phyloP scores from a whole-genome alignment of 2,329 filamentous ascomycete species.

The Lecanoromycetidae sp. region DNA sequence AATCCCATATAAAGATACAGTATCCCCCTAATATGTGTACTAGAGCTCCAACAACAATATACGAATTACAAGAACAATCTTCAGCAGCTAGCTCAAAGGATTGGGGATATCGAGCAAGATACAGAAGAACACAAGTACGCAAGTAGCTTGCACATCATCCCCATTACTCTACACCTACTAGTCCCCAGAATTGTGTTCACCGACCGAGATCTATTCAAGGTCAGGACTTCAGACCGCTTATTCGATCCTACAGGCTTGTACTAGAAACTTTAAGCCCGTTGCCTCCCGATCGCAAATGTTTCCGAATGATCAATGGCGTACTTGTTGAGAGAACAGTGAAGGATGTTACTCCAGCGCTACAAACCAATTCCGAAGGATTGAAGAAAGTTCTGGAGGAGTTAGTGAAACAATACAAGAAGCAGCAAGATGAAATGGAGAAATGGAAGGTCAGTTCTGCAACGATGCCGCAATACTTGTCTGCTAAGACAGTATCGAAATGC shows the following conservation, averaged over 20 bases:
- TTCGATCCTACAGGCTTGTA: conserved; percentile 55
- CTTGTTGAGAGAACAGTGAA: conserved; percentile 86
- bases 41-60: conserved; percentile 40
- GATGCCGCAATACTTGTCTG: too few species aligned
- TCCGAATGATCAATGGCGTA: conserved; percentile 96
- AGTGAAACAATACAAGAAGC: conserved; percentile 89
- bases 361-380: conserved; percentile 86
- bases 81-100: conserved; percentile 88
- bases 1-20: too few species aligned
- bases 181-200: neutral
- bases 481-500: too few species aligned
- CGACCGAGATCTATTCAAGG: neutral
- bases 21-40: too few species aligned
- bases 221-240: conserved; percentile 4
- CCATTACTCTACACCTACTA: neutral
- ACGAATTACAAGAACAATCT: conserved; percentile 54
- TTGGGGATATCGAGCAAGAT: conserved; percentile 94
- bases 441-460: conserved; percentile 67
- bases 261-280: conserved; percentile 82
- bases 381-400: conserved; percentile 90
- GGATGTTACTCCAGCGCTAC: conserved; percentile 80
- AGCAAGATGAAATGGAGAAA: conserved; percentile 89
- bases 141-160: neutral
- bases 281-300: conserved; percentile 80
- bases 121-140: conserved; percentile 90